Evolutionary conservation across 306 rosid species (phyloP).

Genomic region (Vigna nakashimae): DNA sequence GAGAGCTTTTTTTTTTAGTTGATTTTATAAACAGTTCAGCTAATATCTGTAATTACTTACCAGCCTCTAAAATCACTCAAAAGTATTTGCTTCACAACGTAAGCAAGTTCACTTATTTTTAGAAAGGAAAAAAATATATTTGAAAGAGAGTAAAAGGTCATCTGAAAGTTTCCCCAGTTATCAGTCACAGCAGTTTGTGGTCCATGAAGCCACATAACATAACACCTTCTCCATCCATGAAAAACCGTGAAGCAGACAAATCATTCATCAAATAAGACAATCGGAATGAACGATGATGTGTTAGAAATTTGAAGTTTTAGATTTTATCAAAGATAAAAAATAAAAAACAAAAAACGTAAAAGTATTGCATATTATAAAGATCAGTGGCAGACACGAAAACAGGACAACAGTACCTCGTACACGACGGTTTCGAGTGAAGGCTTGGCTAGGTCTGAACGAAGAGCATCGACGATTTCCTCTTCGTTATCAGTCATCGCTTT

Average conservation of each 20-base stretch:
- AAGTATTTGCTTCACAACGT: background rate
- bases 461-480: slow-evolving; percentile 47
- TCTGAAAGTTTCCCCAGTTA: background rate
- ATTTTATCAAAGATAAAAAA: too few species aligned
- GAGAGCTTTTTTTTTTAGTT: background rate
- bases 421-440: slow-evolving; percentile 67
- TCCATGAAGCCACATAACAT: background rate
- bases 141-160: background rate
- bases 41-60: too few species aligned
- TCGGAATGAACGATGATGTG: too few species aligned
- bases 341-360: too few species aligned
- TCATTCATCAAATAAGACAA: too few species aligned
- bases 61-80: background rate
- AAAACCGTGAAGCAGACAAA: too few species aligned
- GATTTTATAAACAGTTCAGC: too few species aligned
- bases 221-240: too few species aligned
- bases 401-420: slow-evolving; percentile 59
- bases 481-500: slow-evolving; percentile 42
- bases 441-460: slow-evolving; percentile 49
- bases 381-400: background rate
- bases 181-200: background rate
- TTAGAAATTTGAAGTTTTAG: too few species aligned
- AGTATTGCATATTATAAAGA: background rate
- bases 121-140: background rate
- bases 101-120: background rate